Evolutionary conservation across 1,139 yeast genomes (phyloP).

Genomic region (Saccharomyces hybrid): DNA sequence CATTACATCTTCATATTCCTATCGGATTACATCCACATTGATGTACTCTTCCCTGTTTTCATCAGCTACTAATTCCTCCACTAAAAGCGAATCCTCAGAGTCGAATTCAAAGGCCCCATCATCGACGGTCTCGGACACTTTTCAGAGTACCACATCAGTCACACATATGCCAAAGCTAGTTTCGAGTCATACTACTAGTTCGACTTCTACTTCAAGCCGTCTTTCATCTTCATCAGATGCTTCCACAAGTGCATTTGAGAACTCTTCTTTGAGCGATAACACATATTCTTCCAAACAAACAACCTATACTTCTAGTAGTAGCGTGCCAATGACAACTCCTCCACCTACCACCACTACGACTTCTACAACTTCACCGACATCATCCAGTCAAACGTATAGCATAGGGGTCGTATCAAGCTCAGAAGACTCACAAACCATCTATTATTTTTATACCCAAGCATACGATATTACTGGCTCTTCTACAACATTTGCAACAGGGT

Average conservation of each 20-base stretch:
- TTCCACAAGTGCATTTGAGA: background rate
- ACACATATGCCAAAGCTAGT: background rate
- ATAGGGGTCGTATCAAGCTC: conserved; percentile 9
- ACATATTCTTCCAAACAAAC: background rate
- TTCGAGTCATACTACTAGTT: background rate
- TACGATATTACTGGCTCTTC: conserved; percentile 37
- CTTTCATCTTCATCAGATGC: background rate
- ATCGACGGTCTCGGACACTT: background rate
- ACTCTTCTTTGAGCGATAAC: background rate
- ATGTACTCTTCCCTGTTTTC: background rate
- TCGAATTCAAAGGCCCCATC: background rate
- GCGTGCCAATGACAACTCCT: background rate
- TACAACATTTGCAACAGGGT: conserved; percentile 35
- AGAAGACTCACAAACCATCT: conserved; percentile 15
- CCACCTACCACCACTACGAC: background rate
- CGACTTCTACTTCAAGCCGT: background rate
- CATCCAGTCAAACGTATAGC: background rate
- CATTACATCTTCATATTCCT: background rate
- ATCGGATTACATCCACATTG: background rate
- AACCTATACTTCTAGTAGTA: background rate
- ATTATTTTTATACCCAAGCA: conserved; percentile 34
- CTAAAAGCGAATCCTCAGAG: background rate
- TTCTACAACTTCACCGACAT: conserved; percentile 5
- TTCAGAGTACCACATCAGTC: background rate
- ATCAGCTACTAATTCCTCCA: background rate